Conservation (phyloP, 306 rosid species). For the Clitoria ternatea region DNA sequence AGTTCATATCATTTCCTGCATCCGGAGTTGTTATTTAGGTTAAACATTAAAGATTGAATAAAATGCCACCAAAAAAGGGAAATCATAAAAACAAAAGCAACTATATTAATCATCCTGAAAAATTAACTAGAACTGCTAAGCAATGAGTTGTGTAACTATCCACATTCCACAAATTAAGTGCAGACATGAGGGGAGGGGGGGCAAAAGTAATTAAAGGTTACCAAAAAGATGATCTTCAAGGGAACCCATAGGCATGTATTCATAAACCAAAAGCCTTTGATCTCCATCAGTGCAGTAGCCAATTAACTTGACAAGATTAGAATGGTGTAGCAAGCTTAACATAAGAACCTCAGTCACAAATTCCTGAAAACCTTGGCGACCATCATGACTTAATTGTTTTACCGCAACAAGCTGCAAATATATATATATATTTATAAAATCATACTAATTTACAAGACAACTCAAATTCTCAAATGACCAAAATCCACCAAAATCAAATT, state of each 20-base stretch:
- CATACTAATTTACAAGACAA: background rate
- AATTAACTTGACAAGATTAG: slow-evolving; percentile 80
- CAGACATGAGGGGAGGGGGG: background rate
- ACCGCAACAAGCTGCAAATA: slow-evolving; percentile 74
- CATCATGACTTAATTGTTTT: slow-evolving; percentile 79
- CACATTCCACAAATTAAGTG: background rate
- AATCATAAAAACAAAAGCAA: background rate
- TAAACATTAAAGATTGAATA: background rate
- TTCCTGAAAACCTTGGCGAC: slow-evolving; percentile 90
- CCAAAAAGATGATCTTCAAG: slow-evolving; percentile 83
- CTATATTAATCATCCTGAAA: background rate
- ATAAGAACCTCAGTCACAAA: slow-evolving; percentile 92
- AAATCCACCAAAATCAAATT: background rate
- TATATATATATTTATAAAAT: background rate
- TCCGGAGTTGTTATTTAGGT: background rate
- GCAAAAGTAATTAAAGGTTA: slow-evolving; percentile 18
- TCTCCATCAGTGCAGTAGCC: slow-evolving; percentile 98
- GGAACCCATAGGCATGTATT: slow-evolving; percentile 85
- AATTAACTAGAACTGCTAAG: background rate
- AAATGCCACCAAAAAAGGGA: background rate
- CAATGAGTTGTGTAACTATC: background rate
- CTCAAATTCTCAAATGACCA: background rate
- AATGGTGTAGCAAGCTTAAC: slow-evolving; percentile 86
- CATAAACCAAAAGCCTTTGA: slow-evolving; percentile 86
- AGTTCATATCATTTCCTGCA: background rate